Percentiles rank a stretch among this genome's conserved stretches.
These are phyloP conservation scores for Cytospora schulzeri DNA, from an alignment of 2,329 filamentous ascomycete genomes.

Conservation along the genomic window DNA sequence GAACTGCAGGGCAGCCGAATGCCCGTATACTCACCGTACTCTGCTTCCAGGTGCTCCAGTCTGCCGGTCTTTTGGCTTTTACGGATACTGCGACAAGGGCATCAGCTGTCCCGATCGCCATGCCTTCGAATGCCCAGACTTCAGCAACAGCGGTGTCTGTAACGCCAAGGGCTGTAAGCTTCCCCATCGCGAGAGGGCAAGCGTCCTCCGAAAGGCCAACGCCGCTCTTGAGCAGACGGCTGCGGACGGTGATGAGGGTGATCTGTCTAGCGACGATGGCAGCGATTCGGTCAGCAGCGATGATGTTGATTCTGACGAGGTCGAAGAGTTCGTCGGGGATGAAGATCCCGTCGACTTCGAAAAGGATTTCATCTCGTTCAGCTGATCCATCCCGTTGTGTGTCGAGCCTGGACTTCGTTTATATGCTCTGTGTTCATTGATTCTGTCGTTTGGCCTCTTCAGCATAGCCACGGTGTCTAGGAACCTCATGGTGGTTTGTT, in stretches of 20 bases:
- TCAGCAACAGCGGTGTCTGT: constrained; percentile 87
- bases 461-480: constrained; percentile 19
- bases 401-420: constrained; percentile 1
- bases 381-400: constrained; percentile 1
- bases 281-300: constrained; percentile 69
- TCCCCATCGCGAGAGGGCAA: constrained; percentile 85
- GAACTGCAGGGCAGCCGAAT: constrained; percentile 83
- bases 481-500: not conserved
- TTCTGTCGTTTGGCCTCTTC: not conserved
- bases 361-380: constrained; percentile 56
- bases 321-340: constrained; percentile 65
- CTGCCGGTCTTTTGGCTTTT: constrained; percentile 79
- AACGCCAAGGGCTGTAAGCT: constrained; percentile 79
- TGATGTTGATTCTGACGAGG: constrained; percentile 77
- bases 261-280: constrained; percentile 79
- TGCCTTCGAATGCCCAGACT: constrained; percentile 91
- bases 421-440: not conserved
- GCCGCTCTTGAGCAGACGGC: constrained; percentile 44
- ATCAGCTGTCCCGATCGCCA: constrained; percentile 78
- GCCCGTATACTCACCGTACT: constrained; percentile 83
- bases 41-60: constrained; percentile 77
- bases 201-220: constrained; percentile 70
- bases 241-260: constrained; percentile 60
- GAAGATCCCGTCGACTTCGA: constrained; percentile 60
- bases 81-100: constrained; percentile 89